These are phyloP conservation scores for Cadophora sp. DNA, from an alignment of 2,329 filamentous ascomycete genomes.

Conservation along the genomic window DNA sequence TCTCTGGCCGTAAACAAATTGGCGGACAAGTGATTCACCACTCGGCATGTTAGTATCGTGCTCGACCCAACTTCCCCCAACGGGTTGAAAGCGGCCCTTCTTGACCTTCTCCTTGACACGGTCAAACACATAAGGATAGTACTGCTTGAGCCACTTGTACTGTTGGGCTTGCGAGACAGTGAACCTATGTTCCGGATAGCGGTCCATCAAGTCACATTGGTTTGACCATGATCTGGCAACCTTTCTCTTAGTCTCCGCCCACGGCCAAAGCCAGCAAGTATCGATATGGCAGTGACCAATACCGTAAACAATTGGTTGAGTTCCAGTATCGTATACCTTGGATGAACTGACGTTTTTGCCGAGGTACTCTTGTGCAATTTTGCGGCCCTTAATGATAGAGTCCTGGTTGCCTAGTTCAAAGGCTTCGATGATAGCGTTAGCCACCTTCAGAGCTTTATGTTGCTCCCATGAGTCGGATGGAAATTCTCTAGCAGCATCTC, in stretches of 20 bases:
- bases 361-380: constrained; percentile 84
- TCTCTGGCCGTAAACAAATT: constrained; percentile 94
- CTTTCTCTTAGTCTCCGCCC: constrained; percentile 97
- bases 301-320: constrained; percentile 79
- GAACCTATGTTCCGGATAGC: constrained; percentile 93
- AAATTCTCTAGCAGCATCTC: constrained; percentile 90
- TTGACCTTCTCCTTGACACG: constrained; percentile 91
- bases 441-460: constrained; percentile 83
- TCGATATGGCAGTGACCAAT: constrained; percentile 99
- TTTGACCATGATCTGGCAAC: constrained; percentile 95
- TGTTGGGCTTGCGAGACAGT: constrained; percentile 94
- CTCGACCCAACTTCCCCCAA: constrained; percentile 98
- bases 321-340: constrained; percentile 80
- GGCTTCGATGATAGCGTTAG: constrained; percentile 86
- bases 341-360: constrained; percentile 82
- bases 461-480: constrained; percentile 87
- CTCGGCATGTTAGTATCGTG: constrained; percentile 98
- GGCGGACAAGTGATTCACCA: constrained; percentile 90
- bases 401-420: constrained; percentile 83
- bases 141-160: constrained; percentile 93
- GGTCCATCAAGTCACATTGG: constrained; percentile 93
- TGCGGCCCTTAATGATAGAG: constrained; percentile 78
- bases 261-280: constrained; percentile 98
- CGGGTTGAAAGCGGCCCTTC: constrained; percentile 89
- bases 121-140: constrained; percentile 88